Evolutionary conservation across 495 filamentous ascomycete species (phyloP).

Genomic region (Trichoderma virens): DNA sequence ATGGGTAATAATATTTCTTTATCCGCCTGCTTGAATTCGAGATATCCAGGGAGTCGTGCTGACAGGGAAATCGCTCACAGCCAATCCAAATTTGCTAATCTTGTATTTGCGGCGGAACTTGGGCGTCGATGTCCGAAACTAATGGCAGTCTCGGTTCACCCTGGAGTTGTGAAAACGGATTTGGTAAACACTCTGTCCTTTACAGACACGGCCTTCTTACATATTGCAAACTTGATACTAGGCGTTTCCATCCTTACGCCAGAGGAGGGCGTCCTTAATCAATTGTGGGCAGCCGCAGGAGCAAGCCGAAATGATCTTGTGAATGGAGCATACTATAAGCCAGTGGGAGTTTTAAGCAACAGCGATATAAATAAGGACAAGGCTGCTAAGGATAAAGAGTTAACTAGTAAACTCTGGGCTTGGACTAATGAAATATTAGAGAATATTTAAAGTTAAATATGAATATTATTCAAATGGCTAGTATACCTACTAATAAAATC

Average conservation of each 20-base stretch:
- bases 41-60: not conserved
- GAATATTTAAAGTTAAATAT: not conserved
- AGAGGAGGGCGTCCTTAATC: conserved; percentile 47
- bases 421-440: not conserved
- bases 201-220: not conserved
- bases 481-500: no score
- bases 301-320: conserved; percentile 19
- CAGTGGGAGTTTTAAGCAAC: conserved; percentile 37
- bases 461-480: no score
- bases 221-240: not conserved
- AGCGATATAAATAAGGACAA: not conserved
- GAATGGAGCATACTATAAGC: conserved; percentile 50
- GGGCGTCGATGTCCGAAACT: not conserved
- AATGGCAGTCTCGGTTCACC: not conserved
- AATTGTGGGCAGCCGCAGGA: conserved; percentile 50
- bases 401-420: not conserved
- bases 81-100: not conserved
- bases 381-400: not conserved
- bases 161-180: not conserved
- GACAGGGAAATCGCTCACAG: not conserved
- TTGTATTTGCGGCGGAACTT: not conserved
- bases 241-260: not conserved
- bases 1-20: not conserved
- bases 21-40: not conserved
- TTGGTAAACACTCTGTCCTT: not conserved